Percentiles rank a stretch among this genome's conserved stretches.
Conservation (phyloP, 2,329 filamentous ascomycete species). For the Aureobasidium lini region DNA sequence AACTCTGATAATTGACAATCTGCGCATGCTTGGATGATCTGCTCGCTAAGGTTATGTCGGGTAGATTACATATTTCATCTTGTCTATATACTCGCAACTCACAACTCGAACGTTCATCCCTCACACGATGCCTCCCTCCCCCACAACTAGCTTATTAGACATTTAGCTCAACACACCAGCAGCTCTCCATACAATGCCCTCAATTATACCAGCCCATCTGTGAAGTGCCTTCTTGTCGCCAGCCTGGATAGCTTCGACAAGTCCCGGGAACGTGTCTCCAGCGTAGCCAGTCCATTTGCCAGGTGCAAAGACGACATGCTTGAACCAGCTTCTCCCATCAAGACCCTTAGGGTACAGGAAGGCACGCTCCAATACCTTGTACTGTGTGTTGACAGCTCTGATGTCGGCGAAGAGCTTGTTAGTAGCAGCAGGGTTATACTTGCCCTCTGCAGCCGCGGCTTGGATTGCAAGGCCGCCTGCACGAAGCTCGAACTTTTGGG, state of each 20-base stretch:
- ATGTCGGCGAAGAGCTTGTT: constrained; percentile 33
- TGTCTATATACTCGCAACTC: neutral
- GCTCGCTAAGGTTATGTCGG: no score
- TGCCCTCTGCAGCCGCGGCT: constrained; percentile 47
- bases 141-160: no score
- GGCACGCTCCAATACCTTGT: constrained; percentile 74
- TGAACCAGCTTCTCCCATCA: constrained; percentile 80
- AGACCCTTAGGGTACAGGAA: constrained; percentile 72
- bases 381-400: constrained; percentile 64
- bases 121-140: neutral
- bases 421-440: constrained; percentile 32
- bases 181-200: constrained; percentile 28
- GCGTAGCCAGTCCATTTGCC: constrained; percentile 88
- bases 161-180: constrained; percentile 12
- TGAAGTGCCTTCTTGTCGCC: constrained; percentile 31
- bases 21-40: no score
- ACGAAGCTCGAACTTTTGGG: constrained; percentile 45
- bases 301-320: constrained; percentile 89
- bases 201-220: constrained; percentile 39
- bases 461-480: constrained; percentile 42
- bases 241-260: constrained; percentile 55
- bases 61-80: no score
- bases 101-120: neutral
- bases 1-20: no score
- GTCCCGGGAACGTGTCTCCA: constrained; percentile 59